These are phyloP conservation scores for Sclerospora graminicola DNA, from an alignment of 352 stramenopile species.

Conservation along the genomic window DNA sequence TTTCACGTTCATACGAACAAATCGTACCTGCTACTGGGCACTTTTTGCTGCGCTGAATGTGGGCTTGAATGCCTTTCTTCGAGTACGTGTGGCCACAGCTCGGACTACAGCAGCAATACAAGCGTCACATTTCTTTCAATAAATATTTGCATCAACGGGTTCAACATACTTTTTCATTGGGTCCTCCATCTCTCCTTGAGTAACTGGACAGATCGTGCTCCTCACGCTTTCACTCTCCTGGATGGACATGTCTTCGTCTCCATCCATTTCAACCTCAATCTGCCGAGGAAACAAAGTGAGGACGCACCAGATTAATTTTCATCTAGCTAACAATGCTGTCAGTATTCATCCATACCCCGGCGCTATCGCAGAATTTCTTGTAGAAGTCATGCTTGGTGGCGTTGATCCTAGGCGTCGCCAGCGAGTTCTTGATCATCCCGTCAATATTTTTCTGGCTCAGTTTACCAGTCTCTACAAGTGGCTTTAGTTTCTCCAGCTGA, in stretches of 20 bases:
- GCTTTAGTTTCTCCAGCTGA: slow-evolving; percentile 57
- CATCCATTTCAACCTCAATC: slow-evolving; percentile 66
- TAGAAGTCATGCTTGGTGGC: slow-evolving; percentile 55
- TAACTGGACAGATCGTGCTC: slow-evolving; percentile 72
- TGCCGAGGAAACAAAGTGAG: slow-evolving; percentile 8
- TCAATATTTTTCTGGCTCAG: slow-evolving; percentile 48
- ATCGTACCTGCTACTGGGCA: slow-evolving; percentile 62
- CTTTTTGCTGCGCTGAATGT: slow-evolving; percentile 63
- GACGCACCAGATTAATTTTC: neutral
- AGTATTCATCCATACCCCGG: slow-evolving; percentile 31
- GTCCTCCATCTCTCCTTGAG: slow-evolving; percentile 70
- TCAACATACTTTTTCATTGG: slow-evolving; percentile 56
- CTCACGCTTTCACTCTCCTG: slow-evolving; percentile 69
- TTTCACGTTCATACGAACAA: neutral
- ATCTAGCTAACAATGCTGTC: neutral
- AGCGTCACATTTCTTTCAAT: neutral
- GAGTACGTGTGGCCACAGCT: slow-evolving; percentile 76
- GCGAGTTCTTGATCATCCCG: slow-evolving; percentile 42
- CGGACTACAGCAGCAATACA: slow-evolving; percentile 28
- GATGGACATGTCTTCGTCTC: slow-evolving; percentile 68
- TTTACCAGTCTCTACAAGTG: slow-evolving; percentile 33
- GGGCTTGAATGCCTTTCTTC: slow-evolving; percentile 56
- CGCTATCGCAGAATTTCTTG: slow-evolving; percentile 68
- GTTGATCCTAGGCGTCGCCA: slow-evolving; percentile 49
- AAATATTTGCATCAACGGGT: neutral